A percentile compares a stretch with the other conserved stretches of the same genome.
These are phyloP conservation scores for Fraxinus cuspidata DNA, from an alignment of 257 asterid species.

Conservation along the genomic window DNA sequence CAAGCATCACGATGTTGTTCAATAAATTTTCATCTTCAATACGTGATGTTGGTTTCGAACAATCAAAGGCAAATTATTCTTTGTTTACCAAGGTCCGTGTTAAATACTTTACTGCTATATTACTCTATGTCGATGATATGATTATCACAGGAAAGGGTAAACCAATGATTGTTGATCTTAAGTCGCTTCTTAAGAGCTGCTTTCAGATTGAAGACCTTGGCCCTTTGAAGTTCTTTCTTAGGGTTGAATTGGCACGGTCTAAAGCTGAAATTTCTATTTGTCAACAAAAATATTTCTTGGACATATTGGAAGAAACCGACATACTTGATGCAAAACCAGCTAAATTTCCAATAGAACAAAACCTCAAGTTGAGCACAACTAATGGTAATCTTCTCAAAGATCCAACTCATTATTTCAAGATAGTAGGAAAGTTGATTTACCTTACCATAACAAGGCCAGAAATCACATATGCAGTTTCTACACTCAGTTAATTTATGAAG, in stretches of 20 bases:
- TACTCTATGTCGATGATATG: slow-evolving; percentile 2
- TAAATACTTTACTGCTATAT: no score
- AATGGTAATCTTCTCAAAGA: background rate
- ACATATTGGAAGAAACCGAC: background rate
- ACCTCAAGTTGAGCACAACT: background rate
- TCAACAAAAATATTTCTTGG: slow-evolving; percentile 1
- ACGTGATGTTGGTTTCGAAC: background rate
- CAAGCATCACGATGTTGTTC: slow-evolving; percentile 5
- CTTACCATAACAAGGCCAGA: slow-evolving; percentile 11
- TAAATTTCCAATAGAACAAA: slow-evolving; percentile 3
- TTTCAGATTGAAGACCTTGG: background rate
- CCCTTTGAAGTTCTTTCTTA: background rate
- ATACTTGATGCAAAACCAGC: background rate
- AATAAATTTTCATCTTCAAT: background rate
- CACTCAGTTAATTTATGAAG: slow-evolving; percentile 3
- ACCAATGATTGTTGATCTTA: background rate
- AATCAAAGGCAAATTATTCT: no score
- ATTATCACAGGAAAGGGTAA: background rate
- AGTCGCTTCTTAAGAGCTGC: no score
- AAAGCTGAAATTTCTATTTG: background rate
- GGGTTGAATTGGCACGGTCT: background rate
- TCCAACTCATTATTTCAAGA: background rate
- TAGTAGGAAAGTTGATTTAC: background rate
- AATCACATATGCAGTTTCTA: background rate
- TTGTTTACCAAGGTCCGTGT: no score